These are phyloP conservation scores for Tylopilus intermedius DNA, from an alignment of 768 basidiomycete genomes.

Conservation along the genomic window DNA sequence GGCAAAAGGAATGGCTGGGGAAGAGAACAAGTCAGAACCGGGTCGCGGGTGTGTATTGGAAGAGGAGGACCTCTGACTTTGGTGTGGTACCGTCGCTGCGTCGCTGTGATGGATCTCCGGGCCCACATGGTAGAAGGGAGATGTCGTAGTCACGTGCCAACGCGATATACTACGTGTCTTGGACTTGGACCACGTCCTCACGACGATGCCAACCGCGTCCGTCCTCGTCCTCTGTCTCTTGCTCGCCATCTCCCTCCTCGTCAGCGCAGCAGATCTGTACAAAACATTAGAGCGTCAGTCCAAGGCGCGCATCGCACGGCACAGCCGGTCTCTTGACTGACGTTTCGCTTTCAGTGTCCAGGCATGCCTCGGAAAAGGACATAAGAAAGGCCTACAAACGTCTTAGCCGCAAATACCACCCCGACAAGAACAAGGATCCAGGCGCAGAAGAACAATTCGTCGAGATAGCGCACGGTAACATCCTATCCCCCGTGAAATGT, in stretches of 20 bases:
- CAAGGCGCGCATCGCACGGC: conserved; percentile 28
- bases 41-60: not conserved
- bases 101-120: not conserved
- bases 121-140: conserved; percentile 12
- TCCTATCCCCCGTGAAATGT: not conserved
- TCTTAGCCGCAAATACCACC: conserved; percentile 84
- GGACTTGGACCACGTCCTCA: not conserved
- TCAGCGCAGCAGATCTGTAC: conserved; percentile 68
- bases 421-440: conserved; percentile 90
- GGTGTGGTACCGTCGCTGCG: conserved; percentile 23
- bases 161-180: conserved; percentile 27
- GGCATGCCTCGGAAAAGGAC: conserved; percentile 79
- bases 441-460: conserved; percentile 84
- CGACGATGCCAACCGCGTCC: conserved; percentile 26
- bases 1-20: conserved; percentile 48
- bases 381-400: conserved; percentile 91
- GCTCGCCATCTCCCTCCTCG: conserved; percentile 27
- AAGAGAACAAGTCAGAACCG: conserved; percentile 5
- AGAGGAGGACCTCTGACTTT: conserved; percentile 38
- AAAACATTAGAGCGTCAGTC: conserved; percentile 75
- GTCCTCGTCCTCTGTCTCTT: conserved; percentile 27
- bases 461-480: conserved; percentile 81
- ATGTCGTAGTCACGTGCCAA: conserved; percentile 23
- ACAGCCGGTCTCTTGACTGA: conserved; percentile 21
- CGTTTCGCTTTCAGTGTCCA: conserved; percentile 45